Percentiles rank a stretch among this genome's conserved stretches.
Evolutionary conservation across 2,329 filamentous ascomycete genomes (phyloP).

Genomic region (Scedosporium apiospermum): DNA sequence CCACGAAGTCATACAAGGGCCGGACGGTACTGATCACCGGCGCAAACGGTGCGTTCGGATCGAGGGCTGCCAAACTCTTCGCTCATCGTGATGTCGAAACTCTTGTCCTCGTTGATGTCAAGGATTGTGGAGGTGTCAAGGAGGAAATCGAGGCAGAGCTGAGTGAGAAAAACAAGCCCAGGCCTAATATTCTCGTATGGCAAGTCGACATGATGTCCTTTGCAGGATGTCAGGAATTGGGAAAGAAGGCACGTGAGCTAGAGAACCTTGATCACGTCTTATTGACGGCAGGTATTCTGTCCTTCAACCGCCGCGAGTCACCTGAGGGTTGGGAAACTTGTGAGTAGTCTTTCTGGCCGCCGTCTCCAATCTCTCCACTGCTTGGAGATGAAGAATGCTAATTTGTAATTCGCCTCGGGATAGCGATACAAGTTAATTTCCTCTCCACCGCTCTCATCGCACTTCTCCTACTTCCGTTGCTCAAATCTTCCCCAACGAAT

Average conservation of each 20-base stretch:
- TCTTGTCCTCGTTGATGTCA: constrained; percentile 25
- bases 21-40: constrained; percentile 25
- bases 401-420: background rate
- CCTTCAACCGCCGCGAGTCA: constrained; percentile 24
- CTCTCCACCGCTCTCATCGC: constrained; percentile 23
- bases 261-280: constrained; percentile 24
- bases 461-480: constrained; percentile 21
- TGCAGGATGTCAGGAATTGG: constrained; percentile 21
- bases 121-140: constrained; percentile 21
- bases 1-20: constrained; percentile 24
- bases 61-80: constrained; percentile 24
- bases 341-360: constrained; percentile 11
- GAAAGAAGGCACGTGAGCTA: constrained; percentile 17
- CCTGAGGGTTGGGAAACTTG: constrained; percentile 29
- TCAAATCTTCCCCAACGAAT: constrained; percentile 22
- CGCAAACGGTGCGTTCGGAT: constrained; percentile 26
- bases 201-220: constrained; percentile 26
- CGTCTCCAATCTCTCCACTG: background rate
- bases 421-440: constrained; percentile 26
- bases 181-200: constrained; percentile 24
- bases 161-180: constrained; percentile 13
- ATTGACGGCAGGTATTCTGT: constrained; percentile 26
- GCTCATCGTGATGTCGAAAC: constrained; percentile 22
- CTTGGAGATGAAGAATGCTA: background rate
- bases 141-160: constrained; percentile 23